These are phyloP conservation scores for Zizania palustris DNA, from an alignment of 202 grass and related monocot species.

Conservation along the genomic window DNA sequence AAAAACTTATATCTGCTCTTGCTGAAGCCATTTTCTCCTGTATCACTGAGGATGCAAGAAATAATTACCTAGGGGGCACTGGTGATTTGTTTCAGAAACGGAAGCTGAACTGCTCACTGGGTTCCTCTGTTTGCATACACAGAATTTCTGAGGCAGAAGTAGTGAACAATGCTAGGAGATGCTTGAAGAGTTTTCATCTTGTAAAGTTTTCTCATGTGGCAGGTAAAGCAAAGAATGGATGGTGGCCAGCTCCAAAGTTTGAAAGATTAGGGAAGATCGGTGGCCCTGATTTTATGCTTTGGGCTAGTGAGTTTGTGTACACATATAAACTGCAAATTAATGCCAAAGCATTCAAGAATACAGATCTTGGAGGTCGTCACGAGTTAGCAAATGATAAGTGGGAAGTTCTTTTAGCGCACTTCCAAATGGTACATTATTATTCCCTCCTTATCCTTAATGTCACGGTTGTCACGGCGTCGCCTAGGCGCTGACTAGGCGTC, in stretches of 20 bases:
- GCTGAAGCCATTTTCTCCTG: slow-evolving; percentile 80
- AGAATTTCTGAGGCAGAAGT: slow-evolving; percentile 63
- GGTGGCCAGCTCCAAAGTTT: slow-evolving; percentile 65
- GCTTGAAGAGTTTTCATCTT: slow-evolving; percentile 50
- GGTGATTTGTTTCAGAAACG: slow-evolving; percentile 39
- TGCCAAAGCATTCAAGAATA: slow-evolving; percentile 51
- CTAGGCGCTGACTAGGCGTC: too few relatives aligned
- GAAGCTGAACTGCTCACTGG: slow-evolving; percentile 58
- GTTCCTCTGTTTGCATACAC: slow-evolving; percentile 69
- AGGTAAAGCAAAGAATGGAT: slow-evolving; percentile 43
- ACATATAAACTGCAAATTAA: slow-evolving; percentile 76
- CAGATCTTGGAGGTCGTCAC: slow-evolving; percentile 61
- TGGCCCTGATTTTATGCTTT: slow-evolving; percentile 51
- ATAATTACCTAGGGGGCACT: slow-evolving; percentile 28
- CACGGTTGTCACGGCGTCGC: too few relatives aligned
- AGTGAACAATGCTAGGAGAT: slow-evolving; percentile 52
- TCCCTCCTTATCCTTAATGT: slow-evolving; percentile 16
- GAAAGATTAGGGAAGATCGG: slow-evolving; percentile 56
- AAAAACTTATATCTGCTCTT: slow-evolving; percentile 65
- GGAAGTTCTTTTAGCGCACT: slow-evolving; percentile 84
- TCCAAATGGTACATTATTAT: slow-evolving; percentile 80
- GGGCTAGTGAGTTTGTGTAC: slow-evolving; percentile 71
- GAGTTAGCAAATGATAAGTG: slow-evolving; percentile 63
- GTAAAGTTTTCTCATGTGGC: slow-evolving; percentile 25
- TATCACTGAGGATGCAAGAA: slow-evolving; percentile 48